Conservation (phyloP, 2,329 filamentous ascomycete genomes). For the Myrmaecium sp. region DNA sequence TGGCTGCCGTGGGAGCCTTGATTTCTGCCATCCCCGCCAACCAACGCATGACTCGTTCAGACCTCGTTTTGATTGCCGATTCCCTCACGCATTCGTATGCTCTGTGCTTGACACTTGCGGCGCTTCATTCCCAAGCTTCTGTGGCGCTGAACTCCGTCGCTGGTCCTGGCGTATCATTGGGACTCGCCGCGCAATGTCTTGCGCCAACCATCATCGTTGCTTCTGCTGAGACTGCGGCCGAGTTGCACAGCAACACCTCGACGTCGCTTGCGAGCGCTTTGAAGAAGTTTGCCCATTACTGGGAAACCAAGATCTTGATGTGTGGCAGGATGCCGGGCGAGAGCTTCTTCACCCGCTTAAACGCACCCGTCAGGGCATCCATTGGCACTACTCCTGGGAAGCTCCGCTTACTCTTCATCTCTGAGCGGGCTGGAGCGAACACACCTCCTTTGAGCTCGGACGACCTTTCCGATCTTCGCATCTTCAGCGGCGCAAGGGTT, state of each 20-base stretch:
- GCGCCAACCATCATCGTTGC: conserved; percentile 71
- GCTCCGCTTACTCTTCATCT: conserved; percentile 65
- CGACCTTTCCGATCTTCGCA: conserved; percentile 62
- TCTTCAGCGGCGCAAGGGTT: conserved; percentile 64
- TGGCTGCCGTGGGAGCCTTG: conserved; percentile 68
- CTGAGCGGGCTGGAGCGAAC: conserved; percentile 49
- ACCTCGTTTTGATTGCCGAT: conserved; percentile 74
- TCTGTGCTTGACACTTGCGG: conserved; percentile 61
- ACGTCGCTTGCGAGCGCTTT: conserved; percentile 44
- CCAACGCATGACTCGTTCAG: conserved; percentile 55
- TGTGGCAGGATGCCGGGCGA: conserved; percentile 58
- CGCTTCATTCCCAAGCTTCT: conserved; percentile 70
- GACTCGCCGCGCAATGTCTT: conserved; percentile 54
- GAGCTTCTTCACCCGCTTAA: conserved; percentile 43
- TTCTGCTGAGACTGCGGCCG: conserved; percentile 54
- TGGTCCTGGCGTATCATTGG: conserved; percentile 52
- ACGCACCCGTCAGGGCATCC: conserved; percentile 40
- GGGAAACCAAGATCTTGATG: conserved; percentile 49
- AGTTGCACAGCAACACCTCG: conserved; percentile 47
- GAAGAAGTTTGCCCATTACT: conserved; percentile 51
- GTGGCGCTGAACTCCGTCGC: conserved; percentile 81
- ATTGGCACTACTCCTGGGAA: conserved; percentile 50
- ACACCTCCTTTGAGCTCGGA: conserved; percentile 48
- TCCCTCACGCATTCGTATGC: conserved; percentile 65
- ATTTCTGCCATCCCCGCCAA: conserved; percentile 56